phyloP scores from a whole-genome alignment of 1,284 basidiomycete genomes.

The Marasmius sp. region DNA sequence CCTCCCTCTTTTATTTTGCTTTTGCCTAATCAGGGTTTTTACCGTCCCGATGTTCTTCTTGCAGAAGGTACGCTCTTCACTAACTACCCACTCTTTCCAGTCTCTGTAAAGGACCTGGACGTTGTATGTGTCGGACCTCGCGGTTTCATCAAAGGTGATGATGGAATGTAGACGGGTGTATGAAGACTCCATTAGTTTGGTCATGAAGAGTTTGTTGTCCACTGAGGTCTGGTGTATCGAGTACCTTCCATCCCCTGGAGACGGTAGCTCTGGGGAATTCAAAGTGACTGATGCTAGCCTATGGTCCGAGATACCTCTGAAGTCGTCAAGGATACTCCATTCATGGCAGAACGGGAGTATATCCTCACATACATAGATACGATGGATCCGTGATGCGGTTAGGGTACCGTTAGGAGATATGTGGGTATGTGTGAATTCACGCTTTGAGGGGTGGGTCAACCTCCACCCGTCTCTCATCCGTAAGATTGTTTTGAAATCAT shows the following conservation, averaged over 20 bases:
- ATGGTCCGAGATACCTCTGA: constrained; percentile 11
- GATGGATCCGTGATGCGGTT: background rate
- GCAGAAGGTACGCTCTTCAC: background rate
- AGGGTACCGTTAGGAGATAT: background rate
- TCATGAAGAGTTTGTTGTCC: background rate
- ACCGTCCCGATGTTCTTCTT: background rate
- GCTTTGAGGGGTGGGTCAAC: background rate
- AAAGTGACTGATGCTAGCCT: constrained; percentile 4
- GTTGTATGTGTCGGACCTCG: background rate
- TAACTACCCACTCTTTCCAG: background rate
- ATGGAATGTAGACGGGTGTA: background rate
- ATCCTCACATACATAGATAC: background rate
- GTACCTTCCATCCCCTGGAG: constrained; percentile 12
- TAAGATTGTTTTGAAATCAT: background rate
- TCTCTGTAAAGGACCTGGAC: background rate
- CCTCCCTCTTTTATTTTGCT: background rate
- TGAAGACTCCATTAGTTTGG: background rate
- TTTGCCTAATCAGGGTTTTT: background rate
- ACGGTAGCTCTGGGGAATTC: background rate
- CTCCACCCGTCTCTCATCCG: background rate
- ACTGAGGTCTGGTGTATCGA: background rate
- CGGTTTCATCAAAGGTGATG: background rate
- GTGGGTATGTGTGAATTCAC: background rate
- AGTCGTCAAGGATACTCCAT: constrained; percentile 4
- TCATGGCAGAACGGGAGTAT: background rate